Base-by-base conservation (phyloP, 495 filamentous ascomycete species). In the Xylaria nigripes region DNA sequence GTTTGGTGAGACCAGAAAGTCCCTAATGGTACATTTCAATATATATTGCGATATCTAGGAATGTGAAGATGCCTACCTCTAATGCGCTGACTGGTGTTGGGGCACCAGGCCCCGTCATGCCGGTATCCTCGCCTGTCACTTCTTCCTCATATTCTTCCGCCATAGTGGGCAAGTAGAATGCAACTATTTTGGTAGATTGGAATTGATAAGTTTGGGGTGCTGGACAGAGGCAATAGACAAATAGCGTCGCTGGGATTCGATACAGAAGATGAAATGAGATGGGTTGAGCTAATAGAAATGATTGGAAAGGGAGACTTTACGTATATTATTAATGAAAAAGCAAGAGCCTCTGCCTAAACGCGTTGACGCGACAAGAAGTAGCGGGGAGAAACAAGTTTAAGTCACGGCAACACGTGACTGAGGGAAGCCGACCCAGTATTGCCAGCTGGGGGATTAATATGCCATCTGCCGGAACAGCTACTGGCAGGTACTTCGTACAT, bases 41-140 rank as follows among this genome's bases (percentile, higher is more conserved):
- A 16, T 19, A 1, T 24, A 21, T 13, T 29, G 19, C 21, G 42
- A 15, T 23, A 6, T 2, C 16, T 18, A 7, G 24, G 13, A 16
- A 6, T 2, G 10, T 4, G 43, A 24, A 13, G 19, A 32, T 19
- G 27, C 70, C 53, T 76, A 96, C 91, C 79, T 97, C 93, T n/a
- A 98, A 75, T 16, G 85, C 84, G 41, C 75, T 70, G 29, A 98
- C 80, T n/a, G 93, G 93, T 45, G 90, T 97, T 12, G 93, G 93
- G 18, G 94, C 93, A 60, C 93, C 93, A 55, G 94, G 93, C 24
- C 89, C 90, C 40, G 84, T 83, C 48, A 65, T 61, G 46, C 74
- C 74, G n/a, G 64, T 52, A 3, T 79, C 76, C 44, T 79, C 78
- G 36, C 43, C 65, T 47, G 62, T 65, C 53, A 58, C 62, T 42